These are phyloP conservation scores for Houttuynia cordata DNA, from an alignment of 164 flowering plant genomes.

Conservation along the genomic window DNA sequence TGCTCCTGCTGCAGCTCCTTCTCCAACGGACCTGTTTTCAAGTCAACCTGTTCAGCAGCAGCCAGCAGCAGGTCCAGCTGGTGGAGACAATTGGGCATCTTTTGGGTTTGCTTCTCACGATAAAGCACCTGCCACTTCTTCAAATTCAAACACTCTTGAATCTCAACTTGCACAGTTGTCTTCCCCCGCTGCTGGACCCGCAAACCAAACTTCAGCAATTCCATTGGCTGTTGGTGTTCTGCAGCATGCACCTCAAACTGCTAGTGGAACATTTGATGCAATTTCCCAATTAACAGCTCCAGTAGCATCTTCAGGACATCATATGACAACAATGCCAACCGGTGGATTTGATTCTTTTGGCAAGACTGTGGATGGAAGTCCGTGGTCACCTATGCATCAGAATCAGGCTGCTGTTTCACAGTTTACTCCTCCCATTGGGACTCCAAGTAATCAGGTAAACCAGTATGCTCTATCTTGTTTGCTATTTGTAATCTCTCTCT, in stretches of 20 bases:
- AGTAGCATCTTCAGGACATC: constrained; percentile 25
- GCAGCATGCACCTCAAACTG: constrained; percentile 22
- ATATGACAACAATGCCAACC: constrained; percentile 8
- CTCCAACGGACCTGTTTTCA: constrained; percentile 12
- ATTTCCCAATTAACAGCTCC: constrained; percentile 46
- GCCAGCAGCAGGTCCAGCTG: constrained; percentile 19
- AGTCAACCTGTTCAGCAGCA: constrained; percentile 26
- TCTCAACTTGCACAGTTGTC: constrained; percentile 51
- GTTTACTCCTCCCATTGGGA: constrained; percentile 18
- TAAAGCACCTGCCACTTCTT: constrained; percentile 30
- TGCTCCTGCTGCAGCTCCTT: constrained; percentile 27
- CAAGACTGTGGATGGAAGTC: constrained; percentile 26
- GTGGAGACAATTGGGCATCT: constrained; percentile 72
- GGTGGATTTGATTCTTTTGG: constrained; percentile 19
- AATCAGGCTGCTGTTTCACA: constrained; percentile 30
- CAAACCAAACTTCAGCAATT: constrained; percentile 5
- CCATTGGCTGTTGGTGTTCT: constrained; percentile 9
- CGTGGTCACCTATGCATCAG: constrained; percentile 29
- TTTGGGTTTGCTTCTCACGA: constrained; percentile 49
- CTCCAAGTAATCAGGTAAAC: constrained; percentile 11
- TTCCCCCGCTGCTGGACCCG: constrained; percentile 33
- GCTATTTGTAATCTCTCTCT: too few species aligned
- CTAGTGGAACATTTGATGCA: constrained; percentile 30
- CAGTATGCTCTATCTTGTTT: background rate
- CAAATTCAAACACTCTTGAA: constrained; percentile 37